Percentiles rank a stretch among this genome's conserved stretches.
Conservation (phyloP, 73 alveolate species). For the Paramecium tetraurelia region DNA sequence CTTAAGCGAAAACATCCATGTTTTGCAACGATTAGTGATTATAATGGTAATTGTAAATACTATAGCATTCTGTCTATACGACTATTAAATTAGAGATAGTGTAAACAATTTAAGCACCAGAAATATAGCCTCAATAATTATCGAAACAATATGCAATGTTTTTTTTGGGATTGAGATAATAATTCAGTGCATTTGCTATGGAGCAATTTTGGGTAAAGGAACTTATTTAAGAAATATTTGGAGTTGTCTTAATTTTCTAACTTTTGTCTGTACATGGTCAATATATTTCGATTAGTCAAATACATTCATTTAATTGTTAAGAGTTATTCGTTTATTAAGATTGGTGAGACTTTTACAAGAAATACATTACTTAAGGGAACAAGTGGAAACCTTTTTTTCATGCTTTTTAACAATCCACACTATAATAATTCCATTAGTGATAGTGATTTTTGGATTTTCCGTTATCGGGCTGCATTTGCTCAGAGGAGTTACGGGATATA, state of each 20-base stretch:
- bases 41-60: constrained; percentile 22
- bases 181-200: constrained; percentile 28
- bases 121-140: not conserved
- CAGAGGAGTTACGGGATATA: not conserved
- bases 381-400: not conserved
- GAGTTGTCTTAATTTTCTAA: constrained; percentile 13
- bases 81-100: constrained; percentile 29
- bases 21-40: not conserved
- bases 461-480: constrained; percentile 17
- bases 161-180: constrained; percentile 26
- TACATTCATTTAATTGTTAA: not conserved
- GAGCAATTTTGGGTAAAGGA: not conserved
- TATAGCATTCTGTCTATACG: constrained; percentile 16
- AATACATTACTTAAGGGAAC: not conserved
- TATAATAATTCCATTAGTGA: not conserved
- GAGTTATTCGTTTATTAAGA: constrained; percentile 34
- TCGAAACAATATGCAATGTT: constrained; percentile 32
- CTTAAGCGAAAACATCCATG: not conserved
- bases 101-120: not conserved
- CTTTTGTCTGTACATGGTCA: constrained; percentile 37
- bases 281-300: constrained; percentile 2
- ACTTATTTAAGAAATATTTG: constrained; percentile 21
- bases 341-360: constrained; percentile 4
- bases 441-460: constrained; percentile 21
- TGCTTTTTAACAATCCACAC: not conserved